Evolutionary conservation across 768 basidiomycete species (phyloP), one percentile per base, ranked within the genome.

Genomic region (Termitomyces sp.): DNA sequence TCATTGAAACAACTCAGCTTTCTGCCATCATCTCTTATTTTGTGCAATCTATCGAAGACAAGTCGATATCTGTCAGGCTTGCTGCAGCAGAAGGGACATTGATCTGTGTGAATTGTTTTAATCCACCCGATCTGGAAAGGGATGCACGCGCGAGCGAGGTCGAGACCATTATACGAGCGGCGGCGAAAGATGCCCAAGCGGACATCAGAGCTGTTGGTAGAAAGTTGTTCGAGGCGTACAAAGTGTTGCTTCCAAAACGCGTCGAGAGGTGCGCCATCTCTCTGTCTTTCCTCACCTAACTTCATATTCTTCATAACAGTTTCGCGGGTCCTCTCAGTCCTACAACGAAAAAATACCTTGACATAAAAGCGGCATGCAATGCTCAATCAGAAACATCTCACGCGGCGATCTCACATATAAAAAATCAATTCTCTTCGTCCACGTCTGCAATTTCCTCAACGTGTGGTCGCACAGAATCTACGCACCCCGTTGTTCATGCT

Each of bases 41-140:
- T 20, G 69, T 81, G 5, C 84, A 84, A 40, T 78, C 79, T 36
- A 69, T 85, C 57, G 83, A 83, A 68, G 91, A 93, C 70, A 94
- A 93, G 69, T 86, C 88, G 15, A 72, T 77, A 20, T 81, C 84
- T 2, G 74, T 88, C 34, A 82, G 93, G 56, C 68, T 89, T 5
- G 80, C 81, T 17, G 83, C 85, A n/a, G 82, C 85, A 3, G 90
- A 93, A 71, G 79, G 84, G 36, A 77, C 86, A 0, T 69, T 92
- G 53, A 77, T 80, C 15, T 88, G 86, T 63, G 75, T 94, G 56
- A 89, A 89, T 62, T 86, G 82, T 66, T 87, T 86, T 70, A 91
- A 90, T 72, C 91, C 91, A 9, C 89, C 89, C 0, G 89, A 92
- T 65, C 71, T 92, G 36, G 89, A 90, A 71, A 88, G 83, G 70